Evolutionary conservation across 2,329 filamentous ascomycete genomes (phyloP).

Genomic region (Fusarium mundagurra): DNA sequence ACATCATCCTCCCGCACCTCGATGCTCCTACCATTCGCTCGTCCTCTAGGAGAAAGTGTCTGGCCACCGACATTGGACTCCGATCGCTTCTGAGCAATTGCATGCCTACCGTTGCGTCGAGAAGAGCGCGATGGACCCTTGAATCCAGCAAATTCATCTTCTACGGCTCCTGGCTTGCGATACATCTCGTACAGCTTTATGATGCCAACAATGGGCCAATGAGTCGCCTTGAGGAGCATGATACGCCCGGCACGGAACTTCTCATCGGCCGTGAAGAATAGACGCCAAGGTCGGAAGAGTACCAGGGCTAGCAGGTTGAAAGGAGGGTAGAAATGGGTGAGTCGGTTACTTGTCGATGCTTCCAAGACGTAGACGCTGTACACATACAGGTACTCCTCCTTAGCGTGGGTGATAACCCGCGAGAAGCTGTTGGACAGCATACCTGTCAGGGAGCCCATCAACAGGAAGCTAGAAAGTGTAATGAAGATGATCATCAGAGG

Average conservation of each 20-base stretch:
- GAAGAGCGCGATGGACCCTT: conserved; percentile 54
- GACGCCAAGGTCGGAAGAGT: conserved; percentile 75
- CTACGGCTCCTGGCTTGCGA: conserved; percentile 47
- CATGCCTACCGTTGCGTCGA: conserved; percentile 31
- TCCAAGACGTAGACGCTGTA: conserved; percentile 74
- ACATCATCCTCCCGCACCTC: conserved; percentile 48
- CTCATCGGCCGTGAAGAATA: conserved; percentile 71
- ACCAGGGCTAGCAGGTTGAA: conserved; percentile 79
- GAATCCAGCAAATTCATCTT: conserved; percentile 59
- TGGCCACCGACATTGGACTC: conserved; percentile 25
- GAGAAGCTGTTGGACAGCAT: conserved; percentile 81
- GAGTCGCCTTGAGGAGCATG: conserved; percentile 69
- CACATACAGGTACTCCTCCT: conserved; percentile 82
- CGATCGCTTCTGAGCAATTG: conserved; percentile 30
- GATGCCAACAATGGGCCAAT: conserved; percentile 73
- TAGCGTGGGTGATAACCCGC: conserved; percentile 69
- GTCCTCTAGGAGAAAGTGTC: conserved; percentile 29
- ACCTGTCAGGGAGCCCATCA: conserved; percentile 82
- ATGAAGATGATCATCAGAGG: conserved; percentile 78
- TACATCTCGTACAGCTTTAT: conserved; percentile 75
- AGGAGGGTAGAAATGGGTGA: conserved; percentile 76
- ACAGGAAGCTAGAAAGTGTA: conserved; percentile 78
- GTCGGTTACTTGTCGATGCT: conserved; percentile 73
- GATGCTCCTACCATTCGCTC: conserved; percentile 23
- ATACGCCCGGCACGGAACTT: conserved; percentile 72